These are phyloP conservation scores for Fusarium poae DNA, from an alignment of 2,329 filamentous ascomycete species.

Conservation along the genomic window DNA sequence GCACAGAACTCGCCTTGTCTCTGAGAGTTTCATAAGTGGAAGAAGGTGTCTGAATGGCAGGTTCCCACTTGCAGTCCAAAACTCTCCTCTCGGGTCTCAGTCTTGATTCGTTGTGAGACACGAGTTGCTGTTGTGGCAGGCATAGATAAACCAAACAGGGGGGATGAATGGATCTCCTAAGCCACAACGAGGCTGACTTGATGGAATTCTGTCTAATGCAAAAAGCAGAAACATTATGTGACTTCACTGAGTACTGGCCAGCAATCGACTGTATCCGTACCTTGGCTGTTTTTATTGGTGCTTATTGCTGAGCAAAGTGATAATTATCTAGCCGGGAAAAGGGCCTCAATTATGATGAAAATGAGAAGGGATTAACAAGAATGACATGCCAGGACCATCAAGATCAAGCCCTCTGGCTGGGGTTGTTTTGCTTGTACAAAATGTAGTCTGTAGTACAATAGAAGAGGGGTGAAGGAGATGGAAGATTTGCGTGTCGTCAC, in stretches of 20 bases:
- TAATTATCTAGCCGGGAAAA: not conserved
- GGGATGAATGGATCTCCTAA: slow-evolving; percentile 6
- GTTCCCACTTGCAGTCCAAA: slow-evolving; percentile 27
- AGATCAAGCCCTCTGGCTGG: slow-evolving; percentile 1
- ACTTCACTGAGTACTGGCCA: not conserved
- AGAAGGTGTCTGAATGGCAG: slow-evolving; percentile 18
- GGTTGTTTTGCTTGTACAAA: slow-evolving; percentile 39
- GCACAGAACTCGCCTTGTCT: slow-evolving; percentile 10
- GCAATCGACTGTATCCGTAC: not conserved
- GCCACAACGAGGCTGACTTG: slow-evolving; percentile 40
- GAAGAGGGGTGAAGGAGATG: slow-evolving; percentile 44
- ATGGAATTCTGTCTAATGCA: not conserved
- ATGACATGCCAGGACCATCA: slow-evolving; percentile 24
- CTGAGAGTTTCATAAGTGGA: slow-evolving; percentile 1
- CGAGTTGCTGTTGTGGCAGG: slow-evolving; percentile 25
- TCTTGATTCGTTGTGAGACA: slow-evolving; percentile 28
- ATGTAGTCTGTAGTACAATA: slow-evolving; percentile 13
- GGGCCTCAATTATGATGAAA: slow-evolving; percentile 21
- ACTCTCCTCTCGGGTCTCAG: slow-evolving; percentile 19
- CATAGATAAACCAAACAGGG: slow-evolving; percentile 25
- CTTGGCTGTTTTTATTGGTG: slow-evolving; percentile 2
- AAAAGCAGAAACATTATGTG: slow-evolving; percentile 15
- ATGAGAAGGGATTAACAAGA: slow-evolving; percentile 22
- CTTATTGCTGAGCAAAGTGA: not conserved
- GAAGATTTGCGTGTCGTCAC: slow-evolving; percentile 38